These are phyloP conservation scores for Cladosporium sp. DNA, from an alignment of 2,329 filamentous ascomycete species.

Conservation along the genomic window DNA sequence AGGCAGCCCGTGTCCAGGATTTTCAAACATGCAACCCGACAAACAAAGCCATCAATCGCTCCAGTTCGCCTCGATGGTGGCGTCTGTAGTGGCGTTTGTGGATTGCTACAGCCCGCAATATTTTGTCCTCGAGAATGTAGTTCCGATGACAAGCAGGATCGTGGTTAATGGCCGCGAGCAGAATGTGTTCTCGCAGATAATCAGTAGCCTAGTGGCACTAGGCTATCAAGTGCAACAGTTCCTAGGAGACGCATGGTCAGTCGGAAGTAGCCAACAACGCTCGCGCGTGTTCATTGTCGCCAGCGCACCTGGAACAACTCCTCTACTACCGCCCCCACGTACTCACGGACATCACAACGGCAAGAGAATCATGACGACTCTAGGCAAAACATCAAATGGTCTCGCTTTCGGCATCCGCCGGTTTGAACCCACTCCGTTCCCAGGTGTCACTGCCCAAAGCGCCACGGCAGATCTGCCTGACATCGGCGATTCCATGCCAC, in stretches of 20 bases:
- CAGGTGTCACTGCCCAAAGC: constrained; percentile 49
- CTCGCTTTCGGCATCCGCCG: constrained; percentile 54
- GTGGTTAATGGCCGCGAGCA: constrained; percentile 35
- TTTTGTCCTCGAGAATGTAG: constrained; percentile 72
- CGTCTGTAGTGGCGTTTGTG: constrained; percentile 68
- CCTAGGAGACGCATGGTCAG: constrained; percentile 64
- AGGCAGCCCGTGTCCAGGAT: constrained; percentile 74
- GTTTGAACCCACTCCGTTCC: constrained; percentile 54
- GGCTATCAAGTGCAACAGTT: constrained; percentile 71
- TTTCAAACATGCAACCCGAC: constrained; percentile 59
- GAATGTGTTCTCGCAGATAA: constrained; percentile 67
- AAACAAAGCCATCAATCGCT: constrained; percentile 52
- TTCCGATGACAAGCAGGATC: constrained; percentile 49
- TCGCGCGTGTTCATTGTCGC: constrained; percentile 67
- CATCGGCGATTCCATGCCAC: constrained; percentile 57
- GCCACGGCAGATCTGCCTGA: constrained; percentile 57
- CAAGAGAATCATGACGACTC: constrained; percentile 25
- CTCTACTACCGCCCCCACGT: constrained; percentile 52
- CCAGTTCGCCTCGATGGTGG: constrained; percentile 71
- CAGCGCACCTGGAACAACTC: constrained; percentile 58
- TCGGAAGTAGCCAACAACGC: constrained; percentile 61
- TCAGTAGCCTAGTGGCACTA: constrained; percentile 68
- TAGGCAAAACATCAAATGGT: constrained; percentile 59
- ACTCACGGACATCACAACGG: constrained; percentile 58
- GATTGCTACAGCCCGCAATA: constrained; percentile 73